Base-by-base conservation (phyloP, 148 eudicot species). In the Agrostemma githago region DNA sequence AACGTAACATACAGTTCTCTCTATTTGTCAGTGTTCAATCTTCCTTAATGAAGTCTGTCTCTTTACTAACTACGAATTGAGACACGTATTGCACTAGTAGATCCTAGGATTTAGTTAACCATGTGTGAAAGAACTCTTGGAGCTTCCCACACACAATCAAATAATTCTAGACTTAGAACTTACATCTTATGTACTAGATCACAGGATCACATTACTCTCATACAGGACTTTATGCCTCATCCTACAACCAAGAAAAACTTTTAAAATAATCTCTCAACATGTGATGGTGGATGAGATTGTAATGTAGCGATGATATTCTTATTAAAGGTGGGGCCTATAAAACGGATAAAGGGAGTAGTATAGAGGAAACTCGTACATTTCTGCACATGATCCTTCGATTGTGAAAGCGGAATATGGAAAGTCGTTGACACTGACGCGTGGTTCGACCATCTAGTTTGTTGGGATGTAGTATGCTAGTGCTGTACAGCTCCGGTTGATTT, bases 401-500 rank as follows among this genome's bases (percentile, higher is more conserved):
- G 6, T 26, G 12, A 63, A 37, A 63, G 15, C 12, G 11, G 7
- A 63, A 15, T 63, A 63, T 10, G 56, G 43, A 34, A 63, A 38
- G 42, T 38, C 34, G 14, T 43, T 67, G 54, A 66, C 21, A 66
- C 53, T 3, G 26, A 42, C 54, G 5, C 43, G 53, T 65, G 68
- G 11, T 42, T 42, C 37, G 17, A 2, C 5, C 53, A 42, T 17
- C 15, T 67, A 48, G 10, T 42, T 26, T 37, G 2, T 43, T 16
- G 37, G 53, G 70, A 40, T 66, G 70, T 41, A 41, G 17, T 66
- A n/a, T 48, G 70, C 67, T 17, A 63, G 38, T 63, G 38, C 4
- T 42, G 38, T 14, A 63, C 67, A 15, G 7, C 53, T 48, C 14
- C 12, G 14, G 14, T 38, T 67, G 34, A 40, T 67, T 67, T 67